Conservation (phyloP, 495 filamentous ascomycete species). For the Penicillium silybi region DNA sequence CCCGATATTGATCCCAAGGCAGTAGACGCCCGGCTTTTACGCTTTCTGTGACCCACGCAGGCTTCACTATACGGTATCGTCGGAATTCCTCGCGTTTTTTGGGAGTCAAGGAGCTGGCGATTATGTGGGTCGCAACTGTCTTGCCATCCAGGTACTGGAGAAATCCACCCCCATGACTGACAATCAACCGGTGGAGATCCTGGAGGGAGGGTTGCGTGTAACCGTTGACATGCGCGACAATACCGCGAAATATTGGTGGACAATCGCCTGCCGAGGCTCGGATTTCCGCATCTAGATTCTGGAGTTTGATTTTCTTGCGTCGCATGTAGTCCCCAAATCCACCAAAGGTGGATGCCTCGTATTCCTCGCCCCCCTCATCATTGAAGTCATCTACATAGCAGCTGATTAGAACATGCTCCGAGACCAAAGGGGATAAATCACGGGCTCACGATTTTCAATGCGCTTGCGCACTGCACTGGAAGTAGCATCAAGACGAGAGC, state of each 20-base stretch:
- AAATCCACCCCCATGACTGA: conserved; percentile 87
- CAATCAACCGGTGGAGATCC: conserved; percentile 79
- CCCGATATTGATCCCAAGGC: conserved; percentile 78
- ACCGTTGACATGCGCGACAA: conserved; percentile 87
- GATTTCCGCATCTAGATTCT: conserved; percentile 83
- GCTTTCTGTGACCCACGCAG: conserved; percentile 93
- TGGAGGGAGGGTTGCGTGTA: conserved; percentile 90
- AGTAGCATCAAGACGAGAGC: conserved; percentile 70
- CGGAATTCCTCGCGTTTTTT: conserved; percentile 87
- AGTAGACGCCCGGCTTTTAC: conserved; percentile 73
- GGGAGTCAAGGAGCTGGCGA: conserved; percentile 81
- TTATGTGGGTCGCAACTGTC: conserved; percentile 90
- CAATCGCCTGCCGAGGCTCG: conserved; percentile 62
- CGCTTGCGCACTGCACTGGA: conserved; percentile 76
- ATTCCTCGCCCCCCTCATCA: conserved; percentile 84
- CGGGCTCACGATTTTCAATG: conserved; percentile 62
- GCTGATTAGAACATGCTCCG: conserved; percentile 7
- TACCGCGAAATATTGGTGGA: conserved; percentile 80
- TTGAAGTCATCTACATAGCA: conserved; percentile 50
- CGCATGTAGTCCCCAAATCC: conserved; percentile 88
- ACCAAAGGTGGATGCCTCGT: conserved; percentile 79
- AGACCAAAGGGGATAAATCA: not conserved
- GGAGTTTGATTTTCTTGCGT: conserved; percentile 91
- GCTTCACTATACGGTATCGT: conserved; percentile 87
- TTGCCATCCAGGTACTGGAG: conserved; percentile 94